These are phyloP conservation scores for Dioszegia crocea DNA, from an alignment of 768 basidiomycete species.

Conservation along the genomic window DNA sequence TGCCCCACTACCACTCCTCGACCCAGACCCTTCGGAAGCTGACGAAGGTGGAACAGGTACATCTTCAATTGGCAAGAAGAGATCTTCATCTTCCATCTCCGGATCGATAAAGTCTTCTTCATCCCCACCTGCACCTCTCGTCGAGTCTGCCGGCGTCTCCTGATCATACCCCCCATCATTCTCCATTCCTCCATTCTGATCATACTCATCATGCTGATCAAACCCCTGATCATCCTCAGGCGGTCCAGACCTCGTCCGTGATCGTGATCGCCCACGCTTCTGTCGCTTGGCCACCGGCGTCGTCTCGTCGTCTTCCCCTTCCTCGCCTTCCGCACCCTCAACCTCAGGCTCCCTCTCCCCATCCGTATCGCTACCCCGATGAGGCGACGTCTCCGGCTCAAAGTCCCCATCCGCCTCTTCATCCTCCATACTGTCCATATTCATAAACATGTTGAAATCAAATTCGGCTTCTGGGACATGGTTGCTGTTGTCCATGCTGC, in stretches of 20 bases:
- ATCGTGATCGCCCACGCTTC: too few species aligned
- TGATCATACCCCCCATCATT: too few species aligned
- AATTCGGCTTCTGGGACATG: too few species aligned
- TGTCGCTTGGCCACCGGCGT: background rate
- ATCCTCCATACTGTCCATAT: slow-evolving; percentile 10
- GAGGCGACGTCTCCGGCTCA: slow-evolving; percentile 12
- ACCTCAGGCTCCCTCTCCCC: background rate
- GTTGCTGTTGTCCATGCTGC: background rate
- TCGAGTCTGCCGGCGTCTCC: background rate
- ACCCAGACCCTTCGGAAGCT: too few species aligned
- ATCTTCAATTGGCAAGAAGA: slow-evolving; percentile 22
- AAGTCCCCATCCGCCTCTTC: slow-evolving; percentile 18
- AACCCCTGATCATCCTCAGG: too few species aligned
- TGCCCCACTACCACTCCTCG: too few species aligned
- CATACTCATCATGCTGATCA: too few species aligned
- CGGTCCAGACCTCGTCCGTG: too few species aligned
- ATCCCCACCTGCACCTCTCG: background rate
- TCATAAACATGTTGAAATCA: slow-evolving; percentile 12
- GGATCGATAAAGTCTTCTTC: slow-evolving; percentile 16
- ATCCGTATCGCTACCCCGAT: slow-evolving; percentile 4
- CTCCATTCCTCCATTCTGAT: too few species aligned
- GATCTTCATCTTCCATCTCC: slow-evolving; percentile 19
- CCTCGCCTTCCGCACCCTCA: background rate
- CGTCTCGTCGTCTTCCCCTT: slow-evolving; percentile 2
- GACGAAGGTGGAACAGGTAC: slow-evolving; percentile 15